Evolutionary conservation across 768 basidiomycete species (phyloP), one percentile per base, ranked within the genome.

Genomic region (Candolleomyces efflorescens): DNA sequence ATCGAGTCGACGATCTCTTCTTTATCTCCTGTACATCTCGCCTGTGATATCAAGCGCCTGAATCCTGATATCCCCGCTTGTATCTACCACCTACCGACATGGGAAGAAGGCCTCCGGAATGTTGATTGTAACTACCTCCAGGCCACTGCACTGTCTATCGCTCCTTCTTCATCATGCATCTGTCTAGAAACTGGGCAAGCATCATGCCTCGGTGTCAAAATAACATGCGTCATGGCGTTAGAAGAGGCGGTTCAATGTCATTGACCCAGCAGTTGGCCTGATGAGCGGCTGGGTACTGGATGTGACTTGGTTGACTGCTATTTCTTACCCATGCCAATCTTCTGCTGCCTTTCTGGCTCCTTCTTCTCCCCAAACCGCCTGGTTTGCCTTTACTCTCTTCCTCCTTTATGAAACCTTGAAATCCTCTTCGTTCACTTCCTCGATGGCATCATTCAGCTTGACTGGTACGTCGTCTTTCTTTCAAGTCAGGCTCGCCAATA

Each of bases 401-500:
- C 63, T 52, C 56, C 53, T 59, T 39, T 37, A 53, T 59, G 58
- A 24, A 38, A 22, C 7, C 20, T 49, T 59, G 56, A 54, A 46
- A 3, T 27, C 39, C 15, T n/a, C 20, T 51, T 20, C 46, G 15
- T 62, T 62, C 55, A 59, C 62, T 58, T 65, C 74, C 78, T 80
- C 64, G 77, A 81, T 82, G 80, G 78, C 77, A 59, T 68, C 70
- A 60, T 76, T 76, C 65, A 73, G 75, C 59, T 62, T 80, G 46
- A 73, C 75, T 59, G 73, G 80, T 80, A 36, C 55, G 59, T 39
- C 0, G 47, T 38, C 41, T 13, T n/a, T 27, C n/a, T 39, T 32
- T n/a, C 48, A 2, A 18, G 2, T 15, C 17, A 27, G 32, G 32
- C 32, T 7, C 32, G 32, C 32, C 23, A 32, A 32, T 32, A 43